Base-by-base conservation (phyloP, 495 filamentous ascomycete genomes). In the Penicillium canescens region DNA sequence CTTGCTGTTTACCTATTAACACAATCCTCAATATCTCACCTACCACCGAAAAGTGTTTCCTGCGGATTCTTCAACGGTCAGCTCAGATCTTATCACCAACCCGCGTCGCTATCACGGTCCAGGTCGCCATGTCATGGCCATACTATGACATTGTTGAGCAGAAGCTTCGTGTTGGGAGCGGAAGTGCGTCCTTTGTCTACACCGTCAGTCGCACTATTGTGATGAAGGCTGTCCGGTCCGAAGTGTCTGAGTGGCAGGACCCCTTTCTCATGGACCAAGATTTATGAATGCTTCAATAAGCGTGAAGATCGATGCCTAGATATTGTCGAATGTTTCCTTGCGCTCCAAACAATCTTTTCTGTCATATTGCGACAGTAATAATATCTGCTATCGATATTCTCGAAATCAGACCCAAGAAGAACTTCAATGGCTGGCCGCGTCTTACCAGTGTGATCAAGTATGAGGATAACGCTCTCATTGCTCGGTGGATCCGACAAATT, bases 251-350 rank as follows among this genome's bases (percentile, higher is more conserved):
- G 18, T 18, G 18, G 18, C 58, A 51, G 54, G 56, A 54, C 46
- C 24, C 54, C 58, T 52, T 62, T 31, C 41, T 58, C 37, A 62
- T 52, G 46, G 21, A 59, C 61, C 43, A 33, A 51, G 20, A 61
- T 61, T 61, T 61, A 47, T 52, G 58, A 61, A 56, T 42, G 54
- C 13, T 46, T 58, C 36, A 61, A 50, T 28, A 38, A 53, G 40
- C 34, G 44, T 45, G 37, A 28, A 7, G 51, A 58, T 58, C 55
- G 46, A 57, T 60, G 57, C 50, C 50, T 10, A 18, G 33, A 60
- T 57, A 64, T 60, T 45, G 14, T 61, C 13, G 54, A 61, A 57
- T 64, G 57, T 54, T 64, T 64, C 31, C 61, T 64, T 42, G 55
- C 57, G n/a, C 47, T 64, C 57, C 57, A 9, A 51, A 61, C 51